Evolutionary conservation across 2,329 filamentous ascomycete genomes (phyloP), one percentile per base, ranked within the genome.

Genomic region (Balansia obtecta): DNA sequence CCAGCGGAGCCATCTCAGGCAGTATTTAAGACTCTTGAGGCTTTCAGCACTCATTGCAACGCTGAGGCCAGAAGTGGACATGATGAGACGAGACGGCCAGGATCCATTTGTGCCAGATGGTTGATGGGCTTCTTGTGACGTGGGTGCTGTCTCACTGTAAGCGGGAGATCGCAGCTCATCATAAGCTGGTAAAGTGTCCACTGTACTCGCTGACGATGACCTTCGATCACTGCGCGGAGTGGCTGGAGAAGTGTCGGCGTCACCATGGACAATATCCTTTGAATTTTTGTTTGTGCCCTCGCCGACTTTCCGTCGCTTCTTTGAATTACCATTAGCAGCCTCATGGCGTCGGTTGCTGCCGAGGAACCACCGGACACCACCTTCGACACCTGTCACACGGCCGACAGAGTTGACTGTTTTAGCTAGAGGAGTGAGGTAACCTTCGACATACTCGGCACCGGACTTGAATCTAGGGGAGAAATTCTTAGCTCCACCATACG

Each of bases 1-100:
- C 76, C 83, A 85, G 27, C 83, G 79, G 45, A 97, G 72, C 75
- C 89, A 86, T 22, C 77, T 77, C 2, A 97, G 71, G 55, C 90
- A 96, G 59, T 88, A 91, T 58, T 87, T 88, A 41, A 98, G 71
- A 54, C 85, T 93, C 48, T 83, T 80, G 9, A 96, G 71, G 20
- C 88, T 95, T 60, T 93, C 85, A 16, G 94, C 85, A 60, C 86
- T 94, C 77, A 98, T 88, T 1, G 93, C 89, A 15, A 95, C 84
- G 55, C 89, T 89, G 1, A 97, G 76, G 0, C 89, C 91, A 0
- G 89, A 95, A 0, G 91, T 96, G 5, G 88, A 90, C 64, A 95
- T 86, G 57, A 95, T 86, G 16, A 96, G 72, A 13, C 89, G 82
- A 11, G 86, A 87, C 54, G 86, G 87, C 88, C 89, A 94, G 61